A percentile compares a stretch with the other conserved stretches of the same genome.
phyloP scores from a whole-genome alignment of 495 filamentous ascomycete genomes.

The Aspergillus carlsbadensis region DNA sequence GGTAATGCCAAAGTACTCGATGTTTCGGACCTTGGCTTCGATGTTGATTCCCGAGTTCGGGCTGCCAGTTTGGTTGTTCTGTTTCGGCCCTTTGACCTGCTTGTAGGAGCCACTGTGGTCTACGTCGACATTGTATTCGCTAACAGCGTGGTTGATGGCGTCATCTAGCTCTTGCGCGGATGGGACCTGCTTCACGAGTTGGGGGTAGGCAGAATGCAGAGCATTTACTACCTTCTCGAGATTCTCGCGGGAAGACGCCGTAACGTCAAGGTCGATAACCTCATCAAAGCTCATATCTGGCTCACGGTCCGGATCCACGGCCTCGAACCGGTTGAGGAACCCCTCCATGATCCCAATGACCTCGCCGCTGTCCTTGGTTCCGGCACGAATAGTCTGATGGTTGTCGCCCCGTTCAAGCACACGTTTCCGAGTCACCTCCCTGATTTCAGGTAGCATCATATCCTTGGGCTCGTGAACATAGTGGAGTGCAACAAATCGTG shows the following conservation, averaged over 20 bases:
- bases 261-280: conserved; percentile 81
- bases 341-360: conserved; percentile 92
- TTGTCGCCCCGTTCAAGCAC: conserved; percentile 89
- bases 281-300: conserved; percentile 80
- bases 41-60: conserved; percentile 11
- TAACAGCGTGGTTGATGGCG: conserved; percentile 73
- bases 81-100: conserved; percentile 27
- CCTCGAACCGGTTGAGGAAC: conserved; percentile 84
- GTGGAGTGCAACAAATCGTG: conserved; percentile 84
- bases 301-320: conserved; percentile 54
- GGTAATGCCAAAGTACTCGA: conserved; percentile 83
- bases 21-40: conserved; percentile 44
- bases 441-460: conserved; percentile 59
- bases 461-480: conserved; percentile 75
- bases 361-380: conserved; percentile 61
- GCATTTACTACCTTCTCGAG: conserved; percentile 74
- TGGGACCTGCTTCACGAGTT: conserved; percentile 70
- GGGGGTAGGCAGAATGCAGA: conserved; percentile 70
- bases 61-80: conserved; percentile 27
- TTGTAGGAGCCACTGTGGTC: conserved; percentile 56
- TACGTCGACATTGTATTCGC: conserved; percentile 74
- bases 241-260: conserved; percentile 74
- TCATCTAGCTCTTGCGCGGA: conserved; percentile 70
- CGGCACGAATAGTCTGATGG: conserved; percentile 93
- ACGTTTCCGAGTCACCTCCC: conserved; percentile 70